Evolutionary conservation across 1,139 yeast genomes (phyloP), one percentile per base, ranked within the genome.

Genomic region (Dujonia santamariae): DNA sequence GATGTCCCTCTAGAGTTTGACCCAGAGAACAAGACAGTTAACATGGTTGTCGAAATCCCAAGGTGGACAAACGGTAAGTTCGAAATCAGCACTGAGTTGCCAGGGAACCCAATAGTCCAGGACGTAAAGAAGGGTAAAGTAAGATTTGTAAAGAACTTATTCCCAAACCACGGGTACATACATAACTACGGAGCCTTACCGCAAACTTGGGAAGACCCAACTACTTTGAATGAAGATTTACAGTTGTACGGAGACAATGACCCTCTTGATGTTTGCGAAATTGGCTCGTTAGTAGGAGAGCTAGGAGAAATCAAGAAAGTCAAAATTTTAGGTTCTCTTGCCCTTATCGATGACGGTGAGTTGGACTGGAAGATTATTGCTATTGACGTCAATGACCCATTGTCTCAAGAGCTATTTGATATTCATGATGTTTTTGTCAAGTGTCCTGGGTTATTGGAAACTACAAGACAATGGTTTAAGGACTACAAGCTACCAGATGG

Each of bases 121-220:
- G 98, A 92, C 61, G 80, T 83, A 46, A 90, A 90, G 67, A 87
- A 88, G 62, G 96, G 95, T 30, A 78, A 86, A 61, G 75, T 87
- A 48, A 71, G 94, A 61, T 84, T 80, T 51, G 94, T 90, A 36
- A 81, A 94, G 61, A 92, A 92, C 74, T 72, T 94, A 45, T 90
- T 86, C 75, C 98, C 98, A 22, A 94, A 83, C 71, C 90, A 86
- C 57, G 98, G 98, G 19, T 90, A 90, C 66, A 87, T 92, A 44
- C 95, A 86, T 66, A 90, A 90, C 66, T 90, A 90, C 59, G 97
- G 98, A 44, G 97, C 97, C n/a, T 75, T 92, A 61, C 97, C 98
- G 31, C 97, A 90, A 67, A 92, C 98, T 19, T 92, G 97, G 97
- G 98, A 92, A 56, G 80, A 76, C 47, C 79, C 80, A 37, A 67